These are phyloP conservation scores for Waitea zeae DNA, from an alignment of 1,284 basidiomycete species.

Conservation along the genomic window DNA sequence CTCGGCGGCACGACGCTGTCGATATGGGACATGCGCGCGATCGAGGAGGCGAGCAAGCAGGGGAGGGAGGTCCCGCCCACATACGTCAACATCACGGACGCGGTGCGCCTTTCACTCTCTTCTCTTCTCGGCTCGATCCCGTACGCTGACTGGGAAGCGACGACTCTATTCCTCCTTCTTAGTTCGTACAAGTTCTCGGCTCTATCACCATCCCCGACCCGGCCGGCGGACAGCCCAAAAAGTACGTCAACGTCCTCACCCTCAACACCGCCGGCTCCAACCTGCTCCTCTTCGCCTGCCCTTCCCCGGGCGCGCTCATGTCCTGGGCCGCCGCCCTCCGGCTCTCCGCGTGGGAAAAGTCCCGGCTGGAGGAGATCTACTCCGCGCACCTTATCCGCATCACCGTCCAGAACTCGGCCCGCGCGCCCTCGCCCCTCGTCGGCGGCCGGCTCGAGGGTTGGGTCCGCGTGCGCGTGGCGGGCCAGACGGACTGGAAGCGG, in stretches of 20 bases:
- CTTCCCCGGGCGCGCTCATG: constrained; percentile 48
- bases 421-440: constrained; percentile 45
- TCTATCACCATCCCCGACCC: constrained; percentile 47
- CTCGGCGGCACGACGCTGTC: constrained; percentile 86
- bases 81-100: constrained; percentile 79
- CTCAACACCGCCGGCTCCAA: constrained; percentile 93
- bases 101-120: constrained; percentile 29
- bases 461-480: constrained; percentile 83
- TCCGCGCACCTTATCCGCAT: constrained; percentile 86
- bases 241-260: constrained; percentile 70
- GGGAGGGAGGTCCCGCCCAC: constrained; percentile 74
- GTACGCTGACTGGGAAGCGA: neutral
- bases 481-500: constrained; percentile 91
- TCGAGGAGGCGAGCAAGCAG: constrained; percentile 63
- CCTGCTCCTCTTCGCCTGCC: constrained; percentile 78
- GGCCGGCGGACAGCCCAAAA: constrained; percentile 26
- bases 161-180: constrained; percentile 1
- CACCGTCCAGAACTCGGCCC: constrained; percentile 39
- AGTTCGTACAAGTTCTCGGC: constrained; percentile 62
- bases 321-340: constrained; percentile 91
- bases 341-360: constrained; percentile 89
- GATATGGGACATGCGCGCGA: constrained; percentile 77
- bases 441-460: constrained; percentile 82
- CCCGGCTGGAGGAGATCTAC: constrained; percentile 92
- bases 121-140: too few relatives aligned